phyloP scores from a whole-genome alignment of 2,329 filamentous ascomycete genomes.

The Verruconis gallopava region DNA sequence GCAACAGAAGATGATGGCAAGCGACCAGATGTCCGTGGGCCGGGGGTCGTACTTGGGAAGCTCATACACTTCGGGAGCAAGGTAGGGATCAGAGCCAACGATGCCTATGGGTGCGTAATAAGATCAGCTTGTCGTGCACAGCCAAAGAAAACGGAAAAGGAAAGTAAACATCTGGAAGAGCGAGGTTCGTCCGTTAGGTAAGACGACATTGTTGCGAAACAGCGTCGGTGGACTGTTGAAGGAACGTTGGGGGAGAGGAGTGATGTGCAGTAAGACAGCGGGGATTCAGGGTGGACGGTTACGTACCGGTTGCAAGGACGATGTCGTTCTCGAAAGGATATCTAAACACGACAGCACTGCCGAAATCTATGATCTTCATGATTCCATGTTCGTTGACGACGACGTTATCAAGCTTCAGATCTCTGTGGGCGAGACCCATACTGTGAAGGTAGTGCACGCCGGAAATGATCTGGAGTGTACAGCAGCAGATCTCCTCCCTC shows the following conservation, averaged over 20 bases:
- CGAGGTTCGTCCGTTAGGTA: too few species aligned
- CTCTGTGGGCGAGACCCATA: conserved; percentile 87
- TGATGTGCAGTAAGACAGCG: too few species aligned
- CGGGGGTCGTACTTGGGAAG: conserved; percentile 86
- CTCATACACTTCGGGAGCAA: conserved; percentile 94
- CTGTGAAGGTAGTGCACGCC: conserved; percentile 90
- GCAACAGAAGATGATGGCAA: conserved; percentile 97
- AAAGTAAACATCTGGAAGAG: not conserved
- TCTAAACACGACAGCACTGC: conserved; percentile 89
- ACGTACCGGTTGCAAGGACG: conserved; percentile 66
- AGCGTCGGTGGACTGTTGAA: too few species aligned
- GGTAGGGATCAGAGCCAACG: conserved; percentile 83
- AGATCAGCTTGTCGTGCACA: too few species aligned
- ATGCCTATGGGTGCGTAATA: conserved; percentile 39
- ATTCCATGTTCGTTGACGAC: conserved; percentile 93
- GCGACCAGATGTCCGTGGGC: conserved; percentile 91
- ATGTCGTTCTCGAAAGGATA: conserved; percentile 93
- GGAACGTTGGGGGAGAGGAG: too few species aligned
- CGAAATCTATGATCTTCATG: conserved; percentile 99
- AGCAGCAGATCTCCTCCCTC: conserved; percentile 78
- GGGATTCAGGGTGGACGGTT: too few species aligned
- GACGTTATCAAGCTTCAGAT: conserved; percentile 94
- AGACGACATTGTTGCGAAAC: too few species aligned
- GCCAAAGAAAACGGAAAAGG: not conserved
- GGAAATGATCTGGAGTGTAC: conserved; percentile 86